These are phyloP conservation scores for Aspergillus nidulans DNA, from an alignment of 495 filamentous ascomycete species.

Conservation along the genomic window DNA sequence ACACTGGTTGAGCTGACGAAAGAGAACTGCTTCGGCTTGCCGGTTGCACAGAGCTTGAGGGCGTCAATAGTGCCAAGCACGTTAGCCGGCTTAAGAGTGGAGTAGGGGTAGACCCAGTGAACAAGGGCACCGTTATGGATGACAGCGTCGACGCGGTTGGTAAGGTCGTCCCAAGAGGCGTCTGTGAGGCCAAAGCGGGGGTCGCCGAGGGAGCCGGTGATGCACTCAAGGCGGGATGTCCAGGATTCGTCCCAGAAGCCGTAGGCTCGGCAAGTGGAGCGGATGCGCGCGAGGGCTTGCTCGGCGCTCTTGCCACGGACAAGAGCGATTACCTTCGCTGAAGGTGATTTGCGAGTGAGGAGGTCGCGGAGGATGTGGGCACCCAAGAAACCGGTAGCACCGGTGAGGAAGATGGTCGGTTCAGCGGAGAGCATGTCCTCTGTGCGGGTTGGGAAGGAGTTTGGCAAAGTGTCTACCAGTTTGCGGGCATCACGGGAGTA, in stretches of 20 bases:
- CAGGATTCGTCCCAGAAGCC: constrained; percentile 76
- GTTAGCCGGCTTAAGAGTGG: constrained; percentile 70
- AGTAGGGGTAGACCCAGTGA: constrained; percentile 83
- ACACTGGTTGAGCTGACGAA: constrained; percentile 87
- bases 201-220: constrained; percentile 69
- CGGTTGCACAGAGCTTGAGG: constrained; percentile 68
- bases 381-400: constrained; percentile 88
- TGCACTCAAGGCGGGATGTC: constrained; percentile 55
- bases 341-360: constrained; percentile 53
- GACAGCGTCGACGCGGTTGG: constrained; percentile 65
- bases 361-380: constrained; percentile 75
- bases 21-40: constrained; percentile 72
- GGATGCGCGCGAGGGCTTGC: constrained; percentile 48
- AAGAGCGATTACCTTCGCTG: constrained; percentile 66
- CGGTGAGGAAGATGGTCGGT: constrained; percentile 75
- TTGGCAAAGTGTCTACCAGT: constrained; percentile 48
- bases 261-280: constrained; percentile 52
- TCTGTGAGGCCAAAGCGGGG: constrained; percentile 66
- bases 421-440: constrained; percentile 27
- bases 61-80: constrained; percentile 76
- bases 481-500: constrained; percentile 66
- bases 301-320: constrained; percentile 62
- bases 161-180: constrained; percentile 57
- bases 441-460: constrained; percentile 26
- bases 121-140: constrained; percentile 90